Percentiles rank a stretch among this genome's conserved stretches.
phyloP scores from a whole-genome alignment of 1,284 basidiomycete species.

The Tausonia pullulans region DNA sequence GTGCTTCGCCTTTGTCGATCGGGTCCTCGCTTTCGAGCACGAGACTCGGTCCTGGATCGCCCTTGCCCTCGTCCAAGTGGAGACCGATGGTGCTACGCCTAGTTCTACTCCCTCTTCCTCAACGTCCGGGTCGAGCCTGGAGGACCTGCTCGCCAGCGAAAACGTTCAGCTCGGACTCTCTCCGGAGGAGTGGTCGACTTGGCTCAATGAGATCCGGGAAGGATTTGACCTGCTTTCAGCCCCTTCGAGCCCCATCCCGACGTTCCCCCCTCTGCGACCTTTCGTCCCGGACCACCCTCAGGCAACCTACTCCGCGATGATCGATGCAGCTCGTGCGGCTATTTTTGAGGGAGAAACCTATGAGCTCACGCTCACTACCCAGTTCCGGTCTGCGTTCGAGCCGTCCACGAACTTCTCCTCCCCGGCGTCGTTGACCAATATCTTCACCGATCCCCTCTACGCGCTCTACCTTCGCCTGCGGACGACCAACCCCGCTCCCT shows the following conservation, averaged over 20 bases:
- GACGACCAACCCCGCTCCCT: conserved; percentile 75
- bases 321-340: conserved; percentile 60
- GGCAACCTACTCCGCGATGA: conserved; percentile 54
- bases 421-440: too few relatives aligned
- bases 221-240: not conserved
- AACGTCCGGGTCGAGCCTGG: conserved; percentile 5
- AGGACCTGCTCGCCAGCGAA: not conserved
- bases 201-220: not conserved
- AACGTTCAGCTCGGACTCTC: conserved; percentile 26
- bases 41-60: conserved; percentile 34
- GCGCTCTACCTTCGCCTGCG: conserved; percentile 47
- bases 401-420: not conserved
- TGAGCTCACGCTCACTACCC: conserved; percentile 85
- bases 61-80: conserved; percentile 30
- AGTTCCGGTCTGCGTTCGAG: conserved; percentile 33
- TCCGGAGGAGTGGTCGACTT: conserved; percentile 18
- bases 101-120: not conserved
- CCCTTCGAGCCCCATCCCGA: not conserved
- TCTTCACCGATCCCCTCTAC: conserved; percentile 13
- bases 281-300: conserved; percentile 31
- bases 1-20: conserved; percentile 35
- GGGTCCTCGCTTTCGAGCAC: conserved; percentile 34
- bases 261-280: conserved; percentile 14
- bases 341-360: conserved; percentile 86
- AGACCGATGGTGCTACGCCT: not conserved